Base-by-base conservation (phyloP, 768 basidiomycete genomes). In the Tulasnella calospora region DNA sequence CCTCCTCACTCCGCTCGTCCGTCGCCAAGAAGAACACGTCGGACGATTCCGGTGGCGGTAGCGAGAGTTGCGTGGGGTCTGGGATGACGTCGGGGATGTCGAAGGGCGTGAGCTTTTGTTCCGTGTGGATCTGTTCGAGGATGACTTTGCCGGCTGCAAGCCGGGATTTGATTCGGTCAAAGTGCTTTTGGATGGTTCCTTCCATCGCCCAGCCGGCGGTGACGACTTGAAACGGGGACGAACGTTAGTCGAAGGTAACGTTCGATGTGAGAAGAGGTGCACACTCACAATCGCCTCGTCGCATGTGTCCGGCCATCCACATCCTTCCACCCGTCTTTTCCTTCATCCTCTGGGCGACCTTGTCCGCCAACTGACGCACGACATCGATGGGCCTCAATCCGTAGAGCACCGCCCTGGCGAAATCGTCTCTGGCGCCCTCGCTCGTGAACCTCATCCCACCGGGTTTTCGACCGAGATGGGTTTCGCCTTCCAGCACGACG, bases 401-500 rank as follows among this genome's bases (percentile, higher is more conserved):
- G 73, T 81, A 83, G 38, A 86, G 80, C 17, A 86, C 85, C 23
- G 84, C 81, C 67, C 81, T 79, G n/a, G 85, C 81, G 72, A 84
- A 86, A 27, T 73, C 51, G 35, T 85, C 83, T 73, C 86, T 83
- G 15, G 80, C 82, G 8, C 78, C 41, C 9, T 79, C 80, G n/a
- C 84, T 85, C 12, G 83, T 81, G 61, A 86, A 86, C 47, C 83
- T 81, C 75, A 86, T 79, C 30, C 83, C 75, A 36, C 83, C 85
- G 4, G 86, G 86, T 75, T 81, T 86, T 74, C 86, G 85, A 40
- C 82, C 78, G 12, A 85, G 82, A 76, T 86, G 86, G 7, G 84
- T 84, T 80, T 87, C 86, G 33, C 87, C 86, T 67, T 82, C 83
- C 71, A 87, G 84, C 15, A 86, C 79, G 19, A 87, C 79, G 36